Evolutionary conservation across 305 asterid genomes (phyloP).

Genomic region (Withania somnifera): DNA sequence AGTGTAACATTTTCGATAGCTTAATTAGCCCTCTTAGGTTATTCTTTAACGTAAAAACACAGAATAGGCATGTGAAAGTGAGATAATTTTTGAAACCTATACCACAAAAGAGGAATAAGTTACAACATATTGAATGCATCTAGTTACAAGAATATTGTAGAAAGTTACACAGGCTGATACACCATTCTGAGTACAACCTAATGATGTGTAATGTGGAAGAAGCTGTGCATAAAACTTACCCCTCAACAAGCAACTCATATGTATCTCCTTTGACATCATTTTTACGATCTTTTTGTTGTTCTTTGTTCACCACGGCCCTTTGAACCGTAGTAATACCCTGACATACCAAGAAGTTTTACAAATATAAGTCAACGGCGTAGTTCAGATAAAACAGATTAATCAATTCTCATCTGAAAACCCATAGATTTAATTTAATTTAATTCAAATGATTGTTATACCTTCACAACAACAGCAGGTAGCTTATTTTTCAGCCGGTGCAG

Average conservation of each 20-base stretch:
- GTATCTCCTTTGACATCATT: slow-evolving; percentile 23
- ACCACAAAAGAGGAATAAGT: background rate
- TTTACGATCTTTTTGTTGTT: slow-evolving; percentile 1
- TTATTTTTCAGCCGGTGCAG: slow-evolving; percentile 48
- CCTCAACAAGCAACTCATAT: slow-evolving; percentile 72
- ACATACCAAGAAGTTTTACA: slow-evolving; percentile 11
- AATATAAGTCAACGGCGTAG: slow-evolving; percentile 4
- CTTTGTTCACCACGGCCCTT: slow-evolving; percentile 59
- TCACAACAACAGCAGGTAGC: slow-evolving; percentile 68
- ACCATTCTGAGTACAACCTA: background rate
- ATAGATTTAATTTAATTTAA: background rate
- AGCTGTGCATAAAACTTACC: slow-evolving; percentile 33
- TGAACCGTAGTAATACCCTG: slow-evolving; percentile 79
- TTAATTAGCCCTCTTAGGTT: background rate
- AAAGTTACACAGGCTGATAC: background rate
- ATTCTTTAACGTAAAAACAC: background rate
- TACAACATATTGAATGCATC: background rate
- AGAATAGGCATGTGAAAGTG: background rate
- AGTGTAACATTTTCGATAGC: background rate
- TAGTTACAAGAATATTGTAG: background rate
- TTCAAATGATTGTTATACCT: slow-evolving; percentile 40
- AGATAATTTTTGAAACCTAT: background rate
- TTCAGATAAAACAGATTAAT: background rate
- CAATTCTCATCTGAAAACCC: background rate
- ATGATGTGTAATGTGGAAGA: background rate